Percentiles rank a stretch among this genome's conserved stretches.
Evolutionary conservation across 2,329 filamentous ascomycete species (phyloP).

Genomic region (Mycosphaerella sp.): DNA sequence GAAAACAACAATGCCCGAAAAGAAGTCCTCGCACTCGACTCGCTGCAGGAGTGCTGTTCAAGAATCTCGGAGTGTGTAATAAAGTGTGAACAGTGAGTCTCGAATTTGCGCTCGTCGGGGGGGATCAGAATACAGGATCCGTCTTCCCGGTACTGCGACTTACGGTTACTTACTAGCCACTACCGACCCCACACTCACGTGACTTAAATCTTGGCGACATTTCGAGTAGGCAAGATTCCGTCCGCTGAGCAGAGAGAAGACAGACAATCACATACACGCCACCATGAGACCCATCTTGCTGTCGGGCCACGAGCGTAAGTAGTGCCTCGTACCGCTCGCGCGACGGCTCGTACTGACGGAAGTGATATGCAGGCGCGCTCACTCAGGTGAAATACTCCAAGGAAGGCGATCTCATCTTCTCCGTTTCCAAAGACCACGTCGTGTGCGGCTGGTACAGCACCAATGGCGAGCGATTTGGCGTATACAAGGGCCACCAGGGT

Average conservation of each 20-base stretch:
- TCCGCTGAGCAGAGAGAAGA: no score
- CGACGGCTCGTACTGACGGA: not conserved
- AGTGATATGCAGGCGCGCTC: slow-evolving; percentile 9
- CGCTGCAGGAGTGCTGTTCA: not conserved
- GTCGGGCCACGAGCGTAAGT: slow-evolving; percentile 65
- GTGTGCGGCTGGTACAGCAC: slow-evolving; percentile 96
- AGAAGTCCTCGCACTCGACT: not conserved
- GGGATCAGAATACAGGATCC: no score
- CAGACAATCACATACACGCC: slow-evolving; percentile 27
- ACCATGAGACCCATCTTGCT: slow-evolving; percentile 96
- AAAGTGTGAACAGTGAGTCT: no score
- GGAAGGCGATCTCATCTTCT: slow-evolving; percentile 96
- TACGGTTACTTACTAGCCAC: no score
- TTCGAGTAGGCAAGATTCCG: no score
- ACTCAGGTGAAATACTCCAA: slow-evolving; percentile 63
- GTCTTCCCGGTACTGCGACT: no score
- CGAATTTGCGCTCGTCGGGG: no score
- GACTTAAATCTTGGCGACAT: no score
- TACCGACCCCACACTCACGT: no score
- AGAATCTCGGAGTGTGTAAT: no score
- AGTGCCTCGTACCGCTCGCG: not conserved
- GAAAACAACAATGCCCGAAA: not conserved
- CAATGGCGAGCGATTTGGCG: slow-evolving; percentile 95
- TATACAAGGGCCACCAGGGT: slow-evolving; percentile 94
- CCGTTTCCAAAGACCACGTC: slow-evolving; percentile 90